A percentile compares a stretch with the other conserved stretches of the same genome.
phyloP scores from a whole-genome alignment of 345 rosid species.

The Lenwebbia sp. region DNA sequence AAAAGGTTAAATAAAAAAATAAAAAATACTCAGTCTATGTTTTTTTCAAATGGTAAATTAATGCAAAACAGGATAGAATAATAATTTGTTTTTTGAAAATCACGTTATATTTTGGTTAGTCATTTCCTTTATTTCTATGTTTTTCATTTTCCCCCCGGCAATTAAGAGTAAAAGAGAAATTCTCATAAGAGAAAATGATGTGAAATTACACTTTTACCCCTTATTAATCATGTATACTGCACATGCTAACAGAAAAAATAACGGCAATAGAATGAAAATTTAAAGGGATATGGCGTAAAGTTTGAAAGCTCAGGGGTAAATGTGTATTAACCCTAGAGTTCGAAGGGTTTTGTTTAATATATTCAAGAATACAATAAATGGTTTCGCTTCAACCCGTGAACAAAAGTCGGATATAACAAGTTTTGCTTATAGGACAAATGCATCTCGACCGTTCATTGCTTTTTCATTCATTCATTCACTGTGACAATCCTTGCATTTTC shows the following conservation, averaged over 20 bases:
- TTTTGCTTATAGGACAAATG: not conserved
- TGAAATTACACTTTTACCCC: not conserved
- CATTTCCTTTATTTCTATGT: not conserved
- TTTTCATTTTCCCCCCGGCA: not conserved
- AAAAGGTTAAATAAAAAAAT: not conserved
- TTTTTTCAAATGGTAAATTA: not conserved
- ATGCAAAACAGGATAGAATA: not conserved
- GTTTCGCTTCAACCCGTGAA: not conserved
- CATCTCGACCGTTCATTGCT: not conserved
- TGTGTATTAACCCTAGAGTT: not conserved
- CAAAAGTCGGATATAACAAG: not conserved
- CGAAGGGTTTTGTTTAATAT: not conserved
- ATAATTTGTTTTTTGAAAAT: too few species aligned
- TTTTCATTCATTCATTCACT: not conserved
- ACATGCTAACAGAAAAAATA: not conserved
- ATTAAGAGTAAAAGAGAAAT: not conserved
- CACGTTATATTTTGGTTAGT: fast-evolving
- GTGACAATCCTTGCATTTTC: not conserved
- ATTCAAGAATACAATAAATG: not conserved
- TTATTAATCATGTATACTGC: not conserved
- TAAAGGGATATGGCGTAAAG: not conserved
- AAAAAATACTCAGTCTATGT: not conserved
- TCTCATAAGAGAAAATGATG: not conserved
- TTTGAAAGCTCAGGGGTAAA: not conserved
- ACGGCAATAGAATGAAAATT: not conserved